Base-by-base conservation (phyloP, 306 rosid species). In the Geum urbanum region DNA sequence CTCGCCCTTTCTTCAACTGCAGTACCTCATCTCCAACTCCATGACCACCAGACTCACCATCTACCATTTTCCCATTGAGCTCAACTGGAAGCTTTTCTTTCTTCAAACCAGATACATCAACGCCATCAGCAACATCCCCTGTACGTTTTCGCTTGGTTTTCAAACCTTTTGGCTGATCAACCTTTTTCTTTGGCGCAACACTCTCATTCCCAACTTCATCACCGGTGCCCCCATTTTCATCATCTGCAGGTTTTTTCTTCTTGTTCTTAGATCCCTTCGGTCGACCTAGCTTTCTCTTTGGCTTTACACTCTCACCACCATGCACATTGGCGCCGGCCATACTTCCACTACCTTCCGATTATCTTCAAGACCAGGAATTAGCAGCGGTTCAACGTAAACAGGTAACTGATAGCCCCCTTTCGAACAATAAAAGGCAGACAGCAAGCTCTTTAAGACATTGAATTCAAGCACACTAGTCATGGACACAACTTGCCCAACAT, bases 321-420 rank as follows among this genome's bases (percentile, higher is more conserved):
- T 20, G 65, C 32, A 64, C 80, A 58, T 60, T 50, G 19, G 50
- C 73, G 22, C 67, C 12, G 1, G 63, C 60, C 4, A 3, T 2
- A 81, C 81, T 69, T 83, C 84, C 40, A 86, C 80, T 7, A 76
- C 67, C 47, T 32, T 69, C 56, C 9, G 48, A 39, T 46, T 62
- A 51, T 85, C 92, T 72, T 87, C 97, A 40, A 91, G 89, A 55
- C 91, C 97, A 15, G 70, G 66, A 76, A 87, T 60, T n/a, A 76
- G 80, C 74, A 71, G 75, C 35, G 91, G 85, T 60, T 75, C 82
- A 63, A 72, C 51, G 76, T 77, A 89, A 53, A 8, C 16, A 9
- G 94, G 76, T 73, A 85, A 81, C 19, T 44, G 76, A 75, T 76
- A 83, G 20, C 82, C 87, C 53, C 97, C 96, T 80, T 77, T 85